These are phyloP conservation scores for Microsporum ferrugineum DNA, from an alignment of 2,329 filamentous ascomycete genomes.

Conservation along the genomic window DNA sequence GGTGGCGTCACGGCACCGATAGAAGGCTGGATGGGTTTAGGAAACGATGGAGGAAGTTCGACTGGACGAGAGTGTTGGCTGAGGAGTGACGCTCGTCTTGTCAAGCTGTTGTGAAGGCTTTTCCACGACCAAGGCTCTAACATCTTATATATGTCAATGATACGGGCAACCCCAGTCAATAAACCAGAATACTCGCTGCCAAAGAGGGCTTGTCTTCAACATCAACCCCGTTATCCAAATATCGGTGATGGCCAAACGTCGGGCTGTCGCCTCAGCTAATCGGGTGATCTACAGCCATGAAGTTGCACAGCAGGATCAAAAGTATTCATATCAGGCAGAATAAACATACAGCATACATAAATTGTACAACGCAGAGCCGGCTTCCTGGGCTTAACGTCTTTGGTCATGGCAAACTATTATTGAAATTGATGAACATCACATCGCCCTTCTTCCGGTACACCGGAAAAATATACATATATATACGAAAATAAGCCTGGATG, in stretches of 20 bases:
- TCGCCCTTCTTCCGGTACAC: background rate
- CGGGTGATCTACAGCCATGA: background rate
- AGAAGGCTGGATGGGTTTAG: slow-evolving; percentile 62
- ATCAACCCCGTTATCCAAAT: background rate
- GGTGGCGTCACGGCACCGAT: slow-evolving; percentile 61
- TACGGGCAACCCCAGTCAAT: background rate
- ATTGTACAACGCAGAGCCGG: background rate
- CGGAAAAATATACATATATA: background rate
- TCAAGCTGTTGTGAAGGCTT: too few relatives aligned
- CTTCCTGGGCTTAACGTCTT: background rate
- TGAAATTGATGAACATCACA: background rate
- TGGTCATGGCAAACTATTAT: background rate
- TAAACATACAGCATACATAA: background rate
- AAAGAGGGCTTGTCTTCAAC: background rate
- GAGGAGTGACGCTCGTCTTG: slow-evolving; percentile 28
- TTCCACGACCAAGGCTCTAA: too few relatives aligned
- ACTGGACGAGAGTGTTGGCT: slow-evolving; percentile 62
- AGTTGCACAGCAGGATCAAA: background rate
- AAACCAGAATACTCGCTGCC: background rate
- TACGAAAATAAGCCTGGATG: background rate
- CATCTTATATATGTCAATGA: background rate
- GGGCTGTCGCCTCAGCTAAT: background rate
- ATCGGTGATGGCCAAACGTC: background rate
- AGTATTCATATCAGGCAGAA: background rate
- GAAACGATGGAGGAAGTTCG: slow-evolving; percentile 82